Evolutionary conservation across 331 rosid species (phyloP).

Genomic region (Ulmus americana): DNA sequence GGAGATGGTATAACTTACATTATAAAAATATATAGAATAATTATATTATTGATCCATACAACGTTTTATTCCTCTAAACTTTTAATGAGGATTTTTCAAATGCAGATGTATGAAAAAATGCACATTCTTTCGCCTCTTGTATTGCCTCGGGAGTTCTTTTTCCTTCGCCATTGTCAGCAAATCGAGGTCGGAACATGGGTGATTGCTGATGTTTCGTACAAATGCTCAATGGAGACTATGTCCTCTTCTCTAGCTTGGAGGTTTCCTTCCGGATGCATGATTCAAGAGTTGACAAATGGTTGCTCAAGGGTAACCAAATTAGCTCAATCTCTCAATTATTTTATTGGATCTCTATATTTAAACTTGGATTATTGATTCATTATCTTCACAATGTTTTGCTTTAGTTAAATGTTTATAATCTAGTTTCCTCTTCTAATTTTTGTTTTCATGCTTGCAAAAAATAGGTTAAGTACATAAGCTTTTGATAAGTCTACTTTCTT

Average conservation of each 20-base stretch:
- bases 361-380: no score
- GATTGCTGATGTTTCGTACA: slow-evolving; percentile 54
- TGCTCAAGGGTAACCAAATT: slow-evolving; percentile 40
- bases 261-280: slow-evolving; percentile 77
- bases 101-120: slow-evolving; percentile 65
- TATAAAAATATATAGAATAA: neutral
- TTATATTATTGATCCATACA: neutral
- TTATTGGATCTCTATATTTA: neutral
- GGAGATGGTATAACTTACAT: slow-evolving; percentile 38
- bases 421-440: no score
- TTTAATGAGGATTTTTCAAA: neutral
- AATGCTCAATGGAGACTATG: slow-evolving; percentile 14
- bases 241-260: slow-evolving; percentile 37
- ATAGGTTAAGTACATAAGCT: no score
- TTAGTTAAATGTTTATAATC: no score
- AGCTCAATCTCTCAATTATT: neutral
- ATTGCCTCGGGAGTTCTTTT: slow-evolving; percentile 39
- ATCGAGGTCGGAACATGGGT: slow-evolving; percentile 46
- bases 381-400: no score
- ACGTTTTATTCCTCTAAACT: neutral
- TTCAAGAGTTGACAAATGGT: slow-evolving; percentile 42
- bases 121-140: slow-evolving; percentile 66
- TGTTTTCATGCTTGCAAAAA: no score
- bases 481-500: no score
- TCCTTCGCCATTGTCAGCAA: slow-evolving; percentile 58